Evolutionary conservation across 352 stramenopile species (phyloP), one percentile per base, ranked within the genome.

Genomic region (Globisporangium barbulae): DNA sequence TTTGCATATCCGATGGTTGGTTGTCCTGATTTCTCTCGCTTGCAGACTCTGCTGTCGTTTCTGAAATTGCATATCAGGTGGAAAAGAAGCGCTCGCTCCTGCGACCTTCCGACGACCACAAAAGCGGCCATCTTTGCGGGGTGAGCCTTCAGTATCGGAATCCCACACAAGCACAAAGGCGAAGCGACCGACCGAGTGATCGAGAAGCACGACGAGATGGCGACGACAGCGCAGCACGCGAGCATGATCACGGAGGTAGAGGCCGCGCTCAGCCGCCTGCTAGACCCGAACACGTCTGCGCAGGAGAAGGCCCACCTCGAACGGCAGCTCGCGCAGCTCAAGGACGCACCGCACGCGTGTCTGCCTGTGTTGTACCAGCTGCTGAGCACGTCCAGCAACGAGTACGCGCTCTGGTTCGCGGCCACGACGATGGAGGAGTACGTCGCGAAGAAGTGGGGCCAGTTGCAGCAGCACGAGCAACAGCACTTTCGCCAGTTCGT

Each of bases 391-490:
- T 90, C 79, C 12, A 77, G 68, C 62, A 89, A 81, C 68, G 79
- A 91, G 73, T 91, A 90, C 65, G 71, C 79, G 67, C 81, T 93
- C 45, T 93, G 83, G 83, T 93, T 93, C 56, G 83, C 83, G 5
- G 69, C 74, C 21, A 89, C 78, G 9, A 83, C 83, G 37, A 61
- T 93, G 28, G 83, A 93, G 44, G 83, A 93, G 69, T 91, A 91
- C 67, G 78, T 93, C 2, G 78, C 80, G 31, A 79, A 70, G 59
- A 76, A 72, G 60, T 93, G 81, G 81, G 31, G 65, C 0, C 71
- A 76, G 30, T 81, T 93, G 30, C 49, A 70, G 5, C 28, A 52
- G 15, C 55, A 66, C n/a, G 70, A 93, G 56, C 71, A 81, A 30
- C 64, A 70, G 9, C 69, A 75, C 4, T 59, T 91, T 30, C 81